Evolutionary conservation across 257 asterid species (phyloP), one percentile per base, ranked within the genome.

Genomic region (Prunella vulgaris): DNA sequence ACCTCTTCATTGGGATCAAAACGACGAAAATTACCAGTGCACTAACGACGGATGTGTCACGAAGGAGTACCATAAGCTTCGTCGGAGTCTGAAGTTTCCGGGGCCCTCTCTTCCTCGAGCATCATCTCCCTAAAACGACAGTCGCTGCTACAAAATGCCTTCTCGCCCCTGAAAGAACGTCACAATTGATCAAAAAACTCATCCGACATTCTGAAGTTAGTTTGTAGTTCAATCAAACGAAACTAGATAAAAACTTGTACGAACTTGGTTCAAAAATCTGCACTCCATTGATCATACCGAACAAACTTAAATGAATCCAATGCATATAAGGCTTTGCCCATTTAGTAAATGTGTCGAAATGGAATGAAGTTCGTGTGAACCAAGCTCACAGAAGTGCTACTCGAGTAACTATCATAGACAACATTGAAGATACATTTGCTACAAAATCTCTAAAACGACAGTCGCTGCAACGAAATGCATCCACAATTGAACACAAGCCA

Each of bases 101-200:
- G 66, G 60, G 58, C 76, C 60, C 49, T 80, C 60, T 30, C 73
- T 22, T 57, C 83, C 73, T 88, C 96, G 67, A 74, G 15, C 84
- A 77, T 79, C 82, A 88, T 88, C 72, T 86, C 89, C 61, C 79
- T 82, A 80, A 64, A 74, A 46, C 96, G 83, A 81, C 93, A 86
- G 0, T 88, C 93, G 65, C 77, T 86, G 80, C 93, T 88, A 81
- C 93, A 88, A 66, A 88, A 88, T 17, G 91, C 93, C 75, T 84
- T 86, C 77, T 88, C 96, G 18, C 90, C 95, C 76, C 95, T 88
- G 82, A 71, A 67, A n/a, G 70, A 60, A 60, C 13, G 71, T 37
- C 17, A 52, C 25, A 32, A 33, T 60, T 68, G 42, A 20, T 42
- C 10, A 35, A 8, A 35, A 8, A 58, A 59, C 12, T 44, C 14